Conservation (phyloP, 768 basidiomycete genomes). For the Daedaleopsis nitida region DNA sequence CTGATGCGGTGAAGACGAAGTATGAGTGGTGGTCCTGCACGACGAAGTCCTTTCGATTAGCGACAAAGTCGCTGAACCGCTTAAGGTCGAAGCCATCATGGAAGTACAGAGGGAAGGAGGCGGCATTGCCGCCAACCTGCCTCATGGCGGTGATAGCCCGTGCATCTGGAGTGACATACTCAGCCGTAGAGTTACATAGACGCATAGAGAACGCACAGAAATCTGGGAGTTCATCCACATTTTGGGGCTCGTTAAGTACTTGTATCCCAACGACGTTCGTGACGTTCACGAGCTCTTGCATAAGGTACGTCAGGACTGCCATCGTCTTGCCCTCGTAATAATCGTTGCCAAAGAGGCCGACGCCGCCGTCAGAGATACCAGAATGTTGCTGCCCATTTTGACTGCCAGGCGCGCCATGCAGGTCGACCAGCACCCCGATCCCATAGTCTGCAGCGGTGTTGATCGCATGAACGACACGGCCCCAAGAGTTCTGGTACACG, state of each 20-base stretch:
- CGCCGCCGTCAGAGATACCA: slow-evolving; percentile 45
- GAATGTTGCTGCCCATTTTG: slow-evolving; percentile 47
- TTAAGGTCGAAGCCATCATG: slow-evolving; percentile 68
- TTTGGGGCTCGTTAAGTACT: slow-evolving; percentile 53
- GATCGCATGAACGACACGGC: slow-evolving; percentile 44
- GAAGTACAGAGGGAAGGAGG: slow-evolving; percentile 60
- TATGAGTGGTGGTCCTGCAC: slow-evolving; percentile 78
- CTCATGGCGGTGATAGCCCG: slow-evolving; percentile 53
- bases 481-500: slow-evolving; percentile 49
- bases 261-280: slow-evolving; percentile 49
- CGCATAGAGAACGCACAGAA: slow-evolving; percentile 36
- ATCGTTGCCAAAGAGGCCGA: slow-evolving; percentile 39
- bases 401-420: slow-evolving; percentile 55
- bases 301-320: slow-evolving; percentile 40
- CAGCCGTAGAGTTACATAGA: slow-evolving; percentile 7
- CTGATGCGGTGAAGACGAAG: slow-evolving; percentile 62
- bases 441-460: slow-evolving; percentile 41
- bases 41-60: slow-evolving; percentile 57
- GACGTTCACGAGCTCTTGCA: slow-evolving; percentile 33
- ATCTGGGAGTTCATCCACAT: slow-evolving; percentile 47
- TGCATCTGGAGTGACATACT: slow-evolving; percentile 40
- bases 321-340: slow-evolving; percentile 42
- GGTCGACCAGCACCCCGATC: slow-evolving; percentile 54
- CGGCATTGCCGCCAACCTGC: slow-evolving; percentile 34
- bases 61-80: slow-evolving; percentile 51